Evolutionary conservation across 2,329 filamentous ascomycete species (phyloP).

Genomic region (Nectriaceae sp.): DNA sequence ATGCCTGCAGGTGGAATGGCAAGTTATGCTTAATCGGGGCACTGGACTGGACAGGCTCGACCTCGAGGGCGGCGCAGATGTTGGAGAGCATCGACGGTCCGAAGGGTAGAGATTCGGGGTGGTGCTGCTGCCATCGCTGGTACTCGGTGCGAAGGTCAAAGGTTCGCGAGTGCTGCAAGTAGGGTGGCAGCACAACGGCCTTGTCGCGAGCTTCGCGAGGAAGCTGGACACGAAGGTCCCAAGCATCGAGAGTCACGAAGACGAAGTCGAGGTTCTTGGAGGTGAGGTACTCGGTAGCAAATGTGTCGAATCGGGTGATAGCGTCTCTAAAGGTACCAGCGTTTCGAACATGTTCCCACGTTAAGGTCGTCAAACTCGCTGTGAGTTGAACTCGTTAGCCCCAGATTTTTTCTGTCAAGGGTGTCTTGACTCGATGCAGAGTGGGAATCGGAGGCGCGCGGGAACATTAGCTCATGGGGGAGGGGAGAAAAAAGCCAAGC

Average conservation of each 20-base stretch:
- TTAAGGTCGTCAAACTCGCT: slow-evolving; percentile 97
- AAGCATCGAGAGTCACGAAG: slow-evolving; percentile 97
- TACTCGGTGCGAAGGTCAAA: slow-evolving; percentile 98
- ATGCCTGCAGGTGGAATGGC: slow-evolving; percentile 93
- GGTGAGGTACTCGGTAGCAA: slow-evolving; percentile 87
- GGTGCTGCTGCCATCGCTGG: slow-evolving; percentile 97
- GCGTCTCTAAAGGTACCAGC: slow-evolving; percentile 97
- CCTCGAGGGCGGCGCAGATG: slow-evolving; percentile 96
- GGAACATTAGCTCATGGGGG: neutral
- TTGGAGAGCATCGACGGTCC: slow-evolving; percentile 94
- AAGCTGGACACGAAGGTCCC: slow-evolving; percentile 97
- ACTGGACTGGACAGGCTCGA: slow-evolving; percentile 95
- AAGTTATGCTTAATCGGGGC: slow-evolving; percentile 99
- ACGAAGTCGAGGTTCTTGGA: slow-evolving; percentile 94
- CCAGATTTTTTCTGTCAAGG: slow-evolving; percentile 3
- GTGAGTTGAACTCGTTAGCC: slow-evolving; percentile 25
- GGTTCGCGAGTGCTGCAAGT: slow-evolving; percentile 95
- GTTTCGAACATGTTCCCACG: slow-evolving; percentile 98
- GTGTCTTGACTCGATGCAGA: neutral
- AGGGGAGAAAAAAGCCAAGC: slow-evolving; percentile 18
- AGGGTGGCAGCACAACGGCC: slow-evolving; percentile 92
- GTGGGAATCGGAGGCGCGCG: neutral
- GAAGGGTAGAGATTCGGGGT: slow-evolving; percentile 95
- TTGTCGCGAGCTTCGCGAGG: slow-evolving; percentile 98
- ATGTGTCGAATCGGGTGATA: slow-evolving; percentile 90